Evolutionary conservation across 1,139 yeast species (phyloP).

Genomic region (Blastobotrys malaysiensis): DNA sequence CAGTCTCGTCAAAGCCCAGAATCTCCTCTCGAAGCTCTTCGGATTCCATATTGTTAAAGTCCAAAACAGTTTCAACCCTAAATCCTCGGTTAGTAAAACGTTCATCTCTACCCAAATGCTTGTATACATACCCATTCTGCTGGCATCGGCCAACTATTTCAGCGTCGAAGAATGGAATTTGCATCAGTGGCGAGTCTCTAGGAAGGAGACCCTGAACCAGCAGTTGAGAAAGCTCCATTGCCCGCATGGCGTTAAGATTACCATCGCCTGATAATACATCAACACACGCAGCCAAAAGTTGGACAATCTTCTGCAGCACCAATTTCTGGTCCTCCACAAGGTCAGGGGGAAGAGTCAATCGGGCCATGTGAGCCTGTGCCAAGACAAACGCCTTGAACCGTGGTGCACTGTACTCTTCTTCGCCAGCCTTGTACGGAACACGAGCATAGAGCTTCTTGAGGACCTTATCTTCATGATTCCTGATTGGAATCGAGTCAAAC

Average conservation of each 20-base stretch:
- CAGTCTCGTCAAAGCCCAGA: conserved; percentile 42
- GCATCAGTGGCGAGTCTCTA: conserved; percentile 70
- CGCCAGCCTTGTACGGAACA: conserved; percentile 54
- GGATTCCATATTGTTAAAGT: conserved; percentile 75
- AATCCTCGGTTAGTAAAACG: conserved; percentile 19
- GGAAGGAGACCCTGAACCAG: conserved; percentile 84
- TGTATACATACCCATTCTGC: conserved; percentile 28
- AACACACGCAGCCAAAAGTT: conserved; percentile 58
- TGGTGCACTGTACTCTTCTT: conserved; percentile 47
- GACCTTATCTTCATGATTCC: conserved; percentile 51
- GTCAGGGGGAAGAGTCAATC: conserved; percentile 57
- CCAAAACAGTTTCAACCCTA: conserved; percentile 69
- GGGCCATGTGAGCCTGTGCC: conserved; percentile 74
- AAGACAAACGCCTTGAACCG: conserved; percentile 66
- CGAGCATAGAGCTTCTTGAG: conserved; percentile 50
- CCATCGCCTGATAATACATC: conserved; percentile 83
- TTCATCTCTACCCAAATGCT: neutral
- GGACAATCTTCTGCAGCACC: conserved; percentile 47
- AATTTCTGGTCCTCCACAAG: conserved; percentile 50
- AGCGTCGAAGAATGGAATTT: conserved; percentile 64
- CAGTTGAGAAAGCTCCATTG: conserved; percentile 90
- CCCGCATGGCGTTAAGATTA: conserved; percentile 64
- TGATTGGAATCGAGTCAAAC: conserved; percentile 56
- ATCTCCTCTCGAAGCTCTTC: conserved; percentile 68
- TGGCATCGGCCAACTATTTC: conserved; percentile 55